phyloP scores from a whole-genome alignment of 345 rosid species.

The Salix purpurea region DNA sequence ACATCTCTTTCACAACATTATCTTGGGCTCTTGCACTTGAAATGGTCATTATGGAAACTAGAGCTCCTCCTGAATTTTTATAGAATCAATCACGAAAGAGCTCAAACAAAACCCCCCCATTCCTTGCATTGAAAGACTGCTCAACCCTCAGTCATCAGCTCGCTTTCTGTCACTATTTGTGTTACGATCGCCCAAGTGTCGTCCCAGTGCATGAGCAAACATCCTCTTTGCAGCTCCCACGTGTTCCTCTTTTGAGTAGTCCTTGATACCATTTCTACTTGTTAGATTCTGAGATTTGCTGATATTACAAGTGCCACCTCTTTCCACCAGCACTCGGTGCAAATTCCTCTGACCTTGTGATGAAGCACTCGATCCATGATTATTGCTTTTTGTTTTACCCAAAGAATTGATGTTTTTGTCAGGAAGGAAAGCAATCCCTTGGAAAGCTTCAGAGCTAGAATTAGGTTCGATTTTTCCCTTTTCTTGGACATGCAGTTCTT shows the following conservation, averaged over 20 bases:
- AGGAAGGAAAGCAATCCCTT: constrained; percentile 4
- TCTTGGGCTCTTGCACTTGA: background rate
- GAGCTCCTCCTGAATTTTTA: background rate
- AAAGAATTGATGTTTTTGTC: background rate
- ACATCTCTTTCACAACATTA: background rate
- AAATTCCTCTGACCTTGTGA: constrained; percentile 21
- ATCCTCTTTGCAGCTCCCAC: constrained; percentile 64
- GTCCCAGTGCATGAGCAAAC: constrained; percentile 62
- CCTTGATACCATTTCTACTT: constrained; percentile 27
- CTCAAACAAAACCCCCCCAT: background rate
- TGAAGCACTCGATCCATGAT: constrained; percentile 1
- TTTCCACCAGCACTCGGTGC: constrained; percentile 20
- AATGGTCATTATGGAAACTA: background rate
- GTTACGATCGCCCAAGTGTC: constrained; percentile 24
- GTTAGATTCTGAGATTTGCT: constrained; percentile 16
- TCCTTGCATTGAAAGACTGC: background rate
- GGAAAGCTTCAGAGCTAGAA: constrained; percentile 15
- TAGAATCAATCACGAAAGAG: background rate
- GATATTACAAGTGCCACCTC: background rate
- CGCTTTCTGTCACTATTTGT: constrained; percentile 30
- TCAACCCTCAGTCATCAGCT: constrained; percentile 10
- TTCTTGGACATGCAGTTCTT: constrained; percentile 11
- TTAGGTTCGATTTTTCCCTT: constrained; percentile 19
- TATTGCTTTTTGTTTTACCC: constrained; percentile 18
- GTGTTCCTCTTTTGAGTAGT: constrained; percentile 43